Percentiles rank a stretch among this genome's conserved stretches.
These are phyloP conservation scores for Phalaenopsis equestris DNA, from an alignment of 106 monocot genomes.

Conservation along the genomic window DNA sequence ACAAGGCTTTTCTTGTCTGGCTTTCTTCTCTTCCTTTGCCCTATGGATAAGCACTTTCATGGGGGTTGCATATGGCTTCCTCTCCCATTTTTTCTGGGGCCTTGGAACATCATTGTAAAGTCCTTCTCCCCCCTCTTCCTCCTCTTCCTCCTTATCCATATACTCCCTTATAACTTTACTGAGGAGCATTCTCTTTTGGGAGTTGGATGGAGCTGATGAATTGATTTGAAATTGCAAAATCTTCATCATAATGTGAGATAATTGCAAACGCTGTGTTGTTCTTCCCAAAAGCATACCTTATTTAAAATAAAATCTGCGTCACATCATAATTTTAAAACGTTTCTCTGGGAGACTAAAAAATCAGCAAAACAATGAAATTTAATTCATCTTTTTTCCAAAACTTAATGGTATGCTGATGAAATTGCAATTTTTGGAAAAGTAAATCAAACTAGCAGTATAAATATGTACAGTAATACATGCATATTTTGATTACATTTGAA, in stretches of 20 bases:
- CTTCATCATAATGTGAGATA: constrained; percentile 7
- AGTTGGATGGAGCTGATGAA: constrained; percentile 5
- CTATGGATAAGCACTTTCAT: constrained; percentile 47
- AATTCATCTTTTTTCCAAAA: too few relatives aligned
- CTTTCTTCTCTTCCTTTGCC: constrained; percentile 50
- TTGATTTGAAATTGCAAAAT: constrained; percentile 3
- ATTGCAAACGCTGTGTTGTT: neutral
- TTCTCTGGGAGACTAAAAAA: neutral
- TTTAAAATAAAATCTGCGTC: neutral
- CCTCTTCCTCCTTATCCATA: neutral
- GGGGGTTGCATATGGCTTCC: constrained; percentile 63
- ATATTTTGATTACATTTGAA: neutral
- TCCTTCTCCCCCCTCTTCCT: constrained; percentile 14
- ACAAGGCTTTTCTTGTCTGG: constrained; percentile 47
- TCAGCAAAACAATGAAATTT: too few relatives aligned
- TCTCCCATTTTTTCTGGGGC: constrained; percentile 53
- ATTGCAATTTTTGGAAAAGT: too few relatives aligned
- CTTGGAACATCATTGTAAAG: constrained; percentile 59
- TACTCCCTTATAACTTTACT: neutral
- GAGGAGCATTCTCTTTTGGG: neutral
- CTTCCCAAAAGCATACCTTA: constrained; percentile 18
- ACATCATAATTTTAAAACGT: neutral
- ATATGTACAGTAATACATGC: too few relatives aligned
- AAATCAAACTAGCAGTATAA: too few relatives aligned
- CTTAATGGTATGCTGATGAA: too few relatives aligned